Evolutionary conservation across 73 alveolate species (phyloP), one percentile per base, ranked within the genome.

Genomic region (Paramecium biaurelia): DNA sequence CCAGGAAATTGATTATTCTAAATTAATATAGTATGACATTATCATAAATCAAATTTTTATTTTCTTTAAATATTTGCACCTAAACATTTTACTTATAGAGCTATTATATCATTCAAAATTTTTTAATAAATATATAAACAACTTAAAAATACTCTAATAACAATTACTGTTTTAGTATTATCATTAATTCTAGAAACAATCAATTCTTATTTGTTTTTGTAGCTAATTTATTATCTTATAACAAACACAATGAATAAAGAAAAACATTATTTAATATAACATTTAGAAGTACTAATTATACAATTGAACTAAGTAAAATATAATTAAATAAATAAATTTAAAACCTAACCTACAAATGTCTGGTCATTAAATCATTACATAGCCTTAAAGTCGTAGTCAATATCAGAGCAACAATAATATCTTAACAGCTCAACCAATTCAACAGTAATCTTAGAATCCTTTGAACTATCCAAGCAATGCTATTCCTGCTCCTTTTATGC

Each of bases 401-500:
- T 74, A 74, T 74, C 7, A 74, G 32, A 21, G 37, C 30, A 74
- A 41, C 24, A 74, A 74, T 5, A 41, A 34, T n/a, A 74, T 74
- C 45, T 21, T 41, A 21, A 9, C 32, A 74, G 45, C 87, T 15
- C 24, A 34, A 74, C 57, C 57, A 74, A 37, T 74, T 9, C 18
- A 28, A 37, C 8, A 34, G 14, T 10, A 34, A 35, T 41, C 87
- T 38, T 43, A 41, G 76, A 79, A 79, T 79, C 76, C 76, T 45
- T 18, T 30, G 26, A 79, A 79, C 47, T 79, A 79, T 23, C 76
- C 90, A 23, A 79, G 56, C 15, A 37, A 20, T 42, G 63, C 90
- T 20, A 47, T 42, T n/a, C 90, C 90, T 24, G 45, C 90, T 11
- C 90, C 90, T 21, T 79, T 79, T 11, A 43, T 79, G 70, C 72